Evolutionary conservation across 176 grass and related monocot species (phyloP), one percentile per base, ranked within the genome.

Genomic region (Oryza meridionalis): DNA sequence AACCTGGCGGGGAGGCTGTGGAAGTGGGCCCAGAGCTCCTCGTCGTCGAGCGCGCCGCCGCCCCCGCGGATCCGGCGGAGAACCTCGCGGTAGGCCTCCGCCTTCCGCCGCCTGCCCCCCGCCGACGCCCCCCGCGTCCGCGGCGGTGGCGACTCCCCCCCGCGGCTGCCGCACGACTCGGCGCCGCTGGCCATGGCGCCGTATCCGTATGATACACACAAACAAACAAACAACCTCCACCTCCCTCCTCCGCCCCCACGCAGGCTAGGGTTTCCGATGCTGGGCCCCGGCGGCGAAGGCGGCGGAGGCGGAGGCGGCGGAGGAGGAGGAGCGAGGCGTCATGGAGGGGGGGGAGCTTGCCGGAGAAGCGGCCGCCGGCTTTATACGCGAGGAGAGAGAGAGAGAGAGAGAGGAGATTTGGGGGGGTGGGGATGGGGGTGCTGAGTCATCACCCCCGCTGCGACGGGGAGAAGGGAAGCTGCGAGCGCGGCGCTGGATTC

Each of bases 1-100:
- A 40, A 92, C 91, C 91, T 89, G 73, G 81, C 91, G 2, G 91
- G 91, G 35, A 92, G 91, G 51, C 91, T 82, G 71, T 87, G 78
- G 87, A 92, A 92, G 38, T 92, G 91, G 77, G 72, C 82, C 91
- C 91, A 92, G 84, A 92, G 84, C 72, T 81, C 91, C 49, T 92
- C 91, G 62, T 92, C 87, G 47, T 92, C 87, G 10, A 92, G 55
- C 4, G 53, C 77, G 9, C 7, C 7, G 38, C 38, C 38, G 38
- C 38, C 7, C 0, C 38, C 38, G 38, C 71, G 77, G 86, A 92
- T 78, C 70, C 87, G 91, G 46, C 87, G 81, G 66, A 92, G 80
- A 25, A 92, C 81, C 87, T 92, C 87, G 67, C 81, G 69, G 72
- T 89, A 92, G 35, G 85, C 91, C 27, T 92, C 91, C 59, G 81